Percentiles rank a stretch among this genome's conserved stretches.
phyloP scores from a whole-genome alignment of 495 filamentous ascomycete genomes.

The Lepidopterella palustris region DNA sequence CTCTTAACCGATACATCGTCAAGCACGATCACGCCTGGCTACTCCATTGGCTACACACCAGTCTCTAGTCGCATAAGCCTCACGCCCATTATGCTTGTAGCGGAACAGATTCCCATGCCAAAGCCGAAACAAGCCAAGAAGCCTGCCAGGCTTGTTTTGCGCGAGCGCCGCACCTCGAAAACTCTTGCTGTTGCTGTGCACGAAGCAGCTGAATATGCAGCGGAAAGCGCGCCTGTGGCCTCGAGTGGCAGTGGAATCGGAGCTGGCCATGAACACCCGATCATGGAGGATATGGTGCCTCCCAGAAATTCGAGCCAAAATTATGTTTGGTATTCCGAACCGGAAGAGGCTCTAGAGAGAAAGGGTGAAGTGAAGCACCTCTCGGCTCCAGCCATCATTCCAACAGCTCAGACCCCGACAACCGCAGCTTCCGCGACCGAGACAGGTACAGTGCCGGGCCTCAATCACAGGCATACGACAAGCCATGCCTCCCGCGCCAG shows the following conservation, averaged over 20 bases:
- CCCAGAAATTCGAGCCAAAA: not conserved
- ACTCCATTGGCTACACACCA: slow-evolving; percentile 20
- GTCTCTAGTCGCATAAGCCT: slow-evolving; percentile 1
- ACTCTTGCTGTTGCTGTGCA: not conserved
- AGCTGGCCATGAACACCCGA: not conserved
- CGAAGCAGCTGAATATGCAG: not conserved
- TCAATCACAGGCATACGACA: not conserved
- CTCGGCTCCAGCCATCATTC: not conserved
- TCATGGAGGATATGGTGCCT: not conserved
- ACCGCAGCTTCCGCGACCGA: not conserved
- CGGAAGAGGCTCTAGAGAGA: not conserved
- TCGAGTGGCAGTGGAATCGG: not conserved
- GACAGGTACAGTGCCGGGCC: not conserved
- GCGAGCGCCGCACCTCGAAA: slow-evolving; percentile 9
- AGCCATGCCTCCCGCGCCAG: not conserved
- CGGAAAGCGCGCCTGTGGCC: not conserved
- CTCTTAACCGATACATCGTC: not conserved
- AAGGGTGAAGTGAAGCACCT: not conserved
- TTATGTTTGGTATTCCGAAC: not conserved
- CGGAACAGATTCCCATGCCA: slow-evolving; percentile 25
- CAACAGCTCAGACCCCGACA: not conserved
- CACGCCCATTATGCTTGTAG: slow-evolving; percentile 31
- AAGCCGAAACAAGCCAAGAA: slow-evolving; percentile 12
- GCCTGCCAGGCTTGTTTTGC: slow-evolving; percentile 17
- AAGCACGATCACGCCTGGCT: slow-evolving; percentile 6